Conservation (phyloP, 305 asterid species). For the Fraxinus baroniana region DNA sequence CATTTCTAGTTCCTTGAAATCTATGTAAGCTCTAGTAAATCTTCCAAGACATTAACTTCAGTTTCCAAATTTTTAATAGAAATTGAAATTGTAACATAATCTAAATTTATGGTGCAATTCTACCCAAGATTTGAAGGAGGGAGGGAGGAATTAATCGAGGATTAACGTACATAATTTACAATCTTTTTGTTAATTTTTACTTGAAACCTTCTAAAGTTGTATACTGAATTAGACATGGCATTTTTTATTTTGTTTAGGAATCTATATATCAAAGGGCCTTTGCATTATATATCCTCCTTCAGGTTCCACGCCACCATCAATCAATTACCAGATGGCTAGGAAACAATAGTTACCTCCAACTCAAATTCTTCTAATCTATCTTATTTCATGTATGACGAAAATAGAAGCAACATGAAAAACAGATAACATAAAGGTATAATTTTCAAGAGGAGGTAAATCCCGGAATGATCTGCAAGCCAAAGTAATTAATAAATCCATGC, state of each 20-base stretch:
- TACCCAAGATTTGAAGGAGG: background rate
- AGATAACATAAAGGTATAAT: background rate
- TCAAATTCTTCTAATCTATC: background rate
- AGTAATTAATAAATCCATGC: constrained; percentile 88
- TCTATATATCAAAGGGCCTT: background rate
- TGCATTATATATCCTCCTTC: background rate
- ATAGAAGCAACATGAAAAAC: background rate
- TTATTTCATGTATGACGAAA: background rate
- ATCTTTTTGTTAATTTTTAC: background rate
- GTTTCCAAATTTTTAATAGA: background rate
- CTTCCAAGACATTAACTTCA: background rate
- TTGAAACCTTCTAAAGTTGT: background rate
- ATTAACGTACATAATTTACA: background rate
- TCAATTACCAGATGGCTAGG: background rate
- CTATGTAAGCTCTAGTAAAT: background rate
- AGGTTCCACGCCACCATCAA: background rate
- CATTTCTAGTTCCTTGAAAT: background rate
- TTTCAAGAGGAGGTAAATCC: constrained; percentile 10
- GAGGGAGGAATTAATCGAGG: background rate
- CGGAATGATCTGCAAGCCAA: constrained; percentile 78
- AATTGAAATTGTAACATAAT: background rate
- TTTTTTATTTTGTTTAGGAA: background rate
- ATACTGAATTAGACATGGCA: background rate
- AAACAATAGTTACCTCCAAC: background rate
- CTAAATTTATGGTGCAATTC: background rate